Evolutionary conservation across 305 asterid species (phyloP).

Genomic region (Fraxinus albicans): DNA sequence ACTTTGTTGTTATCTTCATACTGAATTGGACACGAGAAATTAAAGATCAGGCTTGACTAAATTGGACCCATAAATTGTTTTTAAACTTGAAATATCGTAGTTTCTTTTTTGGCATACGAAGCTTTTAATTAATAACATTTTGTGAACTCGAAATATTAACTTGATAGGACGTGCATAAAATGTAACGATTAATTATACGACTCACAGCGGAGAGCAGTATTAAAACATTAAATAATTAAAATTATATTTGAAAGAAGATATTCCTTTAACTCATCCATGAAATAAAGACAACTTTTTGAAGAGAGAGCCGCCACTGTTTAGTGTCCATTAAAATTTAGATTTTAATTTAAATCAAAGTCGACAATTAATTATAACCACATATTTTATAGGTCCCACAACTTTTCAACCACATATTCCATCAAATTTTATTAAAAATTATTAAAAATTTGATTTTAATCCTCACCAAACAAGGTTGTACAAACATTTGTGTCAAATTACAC

Average conservation of each 20-base stretch:
- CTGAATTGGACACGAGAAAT: background rate
- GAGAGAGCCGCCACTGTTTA: too few relatives aligned
- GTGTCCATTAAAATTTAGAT: too few relatives aligned
- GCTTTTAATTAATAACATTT: background rate
- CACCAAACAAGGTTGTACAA: background rate
- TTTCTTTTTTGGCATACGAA: background rate
- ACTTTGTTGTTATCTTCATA: background rate
- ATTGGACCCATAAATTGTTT: background rate
- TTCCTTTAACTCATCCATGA: background rate
- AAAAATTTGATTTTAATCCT: too few relatives aligned
- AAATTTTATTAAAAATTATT: too few relatives aligned
- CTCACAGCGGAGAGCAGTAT: background rate
- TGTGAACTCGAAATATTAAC: background rate
- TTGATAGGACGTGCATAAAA: too few relatives aligned
- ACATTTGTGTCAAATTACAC: background rate
- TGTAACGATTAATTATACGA: background rate
- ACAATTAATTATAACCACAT: too few relatives aligned
- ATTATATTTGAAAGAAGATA: background rate
- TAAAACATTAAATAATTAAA: background rate
- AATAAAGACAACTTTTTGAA: background rate
- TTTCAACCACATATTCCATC: too few relatives aligned
- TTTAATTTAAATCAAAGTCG: too few relatives aligned
- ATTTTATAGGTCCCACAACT: too few relatives aligned
- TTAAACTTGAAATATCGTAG: background rate
- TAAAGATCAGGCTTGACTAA: background rate